Base-by-base conservation (phyloP, 306 rosid species). In the Oxytropis ochrocephala region DNA sequence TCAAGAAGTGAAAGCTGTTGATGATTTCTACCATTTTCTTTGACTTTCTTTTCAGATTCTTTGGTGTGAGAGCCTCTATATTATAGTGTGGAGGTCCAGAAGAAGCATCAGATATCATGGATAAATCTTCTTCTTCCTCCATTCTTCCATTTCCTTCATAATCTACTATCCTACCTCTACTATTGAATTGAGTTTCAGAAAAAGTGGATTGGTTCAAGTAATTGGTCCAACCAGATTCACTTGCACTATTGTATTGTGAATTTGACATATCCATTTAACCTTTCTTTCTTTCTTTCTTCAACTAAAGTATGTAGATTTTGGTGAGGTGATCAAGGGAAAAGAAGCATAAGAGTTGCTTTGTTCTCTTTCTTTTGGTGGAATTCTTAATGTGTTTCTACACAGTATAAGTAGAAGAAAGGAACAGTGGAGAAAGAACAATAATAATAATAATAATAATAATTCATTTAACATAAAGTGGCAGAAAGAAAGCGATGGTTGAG, bases 211-310 rank as follows among this genome's bases (percentile, higher is more conserved):
- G 92, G 59, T 89, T 89, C 7, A 95, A 80, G 72, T 95, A 95
- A 79, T 66, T 73, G 5, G 99, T 95, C 99, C 99, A 95, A 67
- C 97, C 99, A 17, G 99, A 95, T 80, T 91, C 97, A 74, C 89
- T 71, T 42, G 82, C 87, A 77, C 91, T 87, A 60, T 82, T 87
- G 79, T 77, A 84, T 66, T 81, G 83, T 67, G 96, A 84, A 73
- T 79, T 75, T 65, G 99, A 79, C 75, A 82, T 80, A 72, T 89
- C 84, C 95, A 85, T 86, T 78, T 52, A 66, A 38, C 53, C 69
- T 43, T 46, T 60, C 8, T 27, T 35, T 44, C 44, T 7, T 8
- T 39, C 3, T 2, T 18, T 50, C 12, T 51, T 5, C 8, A 35
- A 35, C 39, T 5, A 35, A 35, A 5, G 1, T 35, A 19, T 32